Conservation (phyloP, 192 early-diverging fungal genomes). For the Pilaira anomala region DNA sequence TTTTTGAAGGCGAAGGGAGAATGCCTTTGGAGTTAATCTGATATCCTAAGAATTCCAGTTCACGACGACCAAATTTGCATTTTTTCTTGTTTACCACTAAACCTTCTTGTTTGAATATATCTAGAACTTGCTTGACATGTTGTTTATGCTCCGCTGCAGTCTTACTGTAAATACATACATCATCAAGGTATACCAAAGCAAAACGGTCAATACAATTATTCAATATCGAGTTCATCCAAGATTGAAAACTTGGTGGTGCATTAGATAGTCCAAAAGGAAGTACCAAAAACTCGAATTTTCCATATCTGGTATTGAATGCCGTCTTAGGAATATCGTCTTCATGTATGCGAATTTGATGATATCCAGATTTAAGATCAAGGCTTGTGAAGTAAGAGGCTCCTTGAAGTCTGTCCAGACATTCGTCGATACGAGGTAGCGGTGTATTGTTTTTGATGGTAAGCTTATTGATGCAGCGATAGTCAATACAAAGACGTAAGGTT, state of each 20-base stretch:
- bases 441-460: constrained; percentile 39
- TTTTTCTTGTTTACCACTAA: constrained; percentile 16
- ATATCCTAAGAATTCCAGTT: constrained; percentile 1
- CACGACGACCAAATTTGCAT: background rate
- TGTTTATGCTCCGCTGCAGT: constrained; percentile 33
- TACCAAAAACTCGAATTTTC: constrained; percentile 37
- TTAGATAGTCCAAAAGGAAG: constrained; percentile 42
- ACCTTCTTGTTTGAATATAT: constrained; percentile 15
- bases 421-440: constrained; percentile 44
- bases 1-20: background rate
- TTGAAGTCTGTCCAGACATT: constrained; percentile 33
- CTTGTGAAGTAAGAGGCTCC: constrained; percentile 34
- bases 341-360: constrained; percentile 23
- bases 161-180: constrained; percentile 38
- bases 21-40: background rate
- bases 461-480: constrained; percentile 48
- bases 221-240: constrained; percentile 4
- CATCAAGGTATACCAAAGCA: constrained; percentile 44
- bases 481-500: constrained; percentile 42
- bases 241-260: constrained; percentile 22
- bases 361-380: constrained; percentile 35
- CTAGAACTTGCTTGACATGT: constrained; percentile 15
- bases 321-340: constrained; percentile 27
- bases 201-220: background rate
- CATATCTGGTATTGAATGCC: constrained; percentile 29